Evolutionary conservation across 176 grass and related monocot genomes (phyloP).

Genomic region (Aegilops longissima): DNA sequence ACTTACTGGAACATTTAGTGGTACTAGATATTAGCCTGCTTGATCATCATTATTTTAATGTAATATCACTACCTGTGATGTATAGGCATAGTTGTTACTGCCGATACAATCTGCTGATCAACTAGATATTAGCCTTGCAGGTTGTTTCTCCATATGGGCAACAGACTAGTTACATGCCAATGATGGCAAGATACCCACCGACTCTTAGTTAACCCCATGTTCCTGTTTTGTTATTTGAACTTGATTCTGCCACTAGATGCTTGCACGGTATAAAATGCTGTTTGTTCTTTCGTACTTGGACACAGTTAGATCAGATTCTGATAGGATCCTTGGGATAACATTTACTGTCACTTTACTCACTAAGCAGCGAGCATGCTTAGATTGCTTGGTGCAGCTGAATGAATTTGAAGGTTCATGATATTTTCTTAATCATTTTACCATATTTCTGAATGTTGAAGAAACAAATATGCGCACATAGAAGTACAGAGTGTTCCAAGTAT

Average conservation of each 20-base stretch:
- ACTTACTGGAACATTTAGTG: neutral
- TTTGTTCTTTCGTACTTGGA: neutral
- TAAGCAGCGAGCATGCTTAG: too few species aligned
- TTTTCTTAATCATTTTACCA: neutral
- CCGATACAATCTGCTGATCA: neutral
- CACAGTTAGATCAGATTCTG: neutral
- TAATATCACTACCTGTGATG: neutral
- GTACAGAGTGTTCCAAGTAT: conserved; percentile 6
- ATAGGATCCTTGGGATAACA: neutral
- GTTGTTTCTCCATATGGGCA: neutral
- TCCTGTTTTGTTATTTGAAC: neutral
- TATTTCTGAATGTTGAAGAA: neutral
- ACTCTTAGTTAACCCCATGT: neutral
- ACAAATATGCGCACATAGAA: neutral
- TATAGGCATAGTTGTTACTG: neutral
- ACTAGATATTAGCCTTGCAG: neutral
- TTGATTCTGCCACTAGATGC: neutral
- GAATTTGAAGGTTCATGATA: neutral
- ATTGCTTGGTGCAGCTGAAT: neutral
- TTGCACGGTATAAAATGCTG: neutral
- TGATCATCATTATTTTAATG: neutral
- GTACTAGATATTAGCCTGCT: neutral
- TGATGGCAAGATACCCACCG: neutral
- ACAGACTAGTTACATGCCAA: neutral
- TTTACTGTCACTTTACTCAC: neutral